Evolutionary conservation across 768 basidiomycete species (phyloP).

Genomic region (Lactarius indigo): DNA sequence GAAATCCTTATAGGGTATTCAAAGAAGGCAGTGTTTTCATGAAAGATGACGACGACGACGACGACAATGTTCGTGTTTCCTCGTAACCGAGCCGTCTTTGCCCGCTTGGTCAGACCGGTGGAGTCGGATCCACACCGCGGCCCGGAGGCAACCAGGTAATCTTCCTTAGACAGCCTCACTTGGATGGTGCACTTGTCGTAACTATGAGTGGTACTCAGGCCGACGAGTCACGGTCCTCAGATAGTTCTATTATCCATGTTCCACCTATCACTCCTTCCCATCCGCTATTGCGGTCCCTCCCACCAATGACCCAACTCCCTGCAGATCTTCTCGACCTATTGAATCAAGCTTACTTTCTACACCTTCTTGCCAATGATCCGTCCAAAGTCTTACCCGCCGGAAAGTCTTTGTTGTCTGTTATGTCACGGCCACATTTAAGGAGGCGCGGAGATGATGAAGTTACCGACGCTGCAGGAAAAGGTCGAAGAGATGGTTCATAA

Average conservation of each 20-base stretch:
- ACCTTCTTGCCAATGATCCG: constrained; percentile 63
- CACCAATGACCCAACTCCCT: constrained; percentile 39
- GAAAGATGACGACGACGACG: neutral
- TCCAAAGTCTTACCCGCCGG: constrained; percentile 60
- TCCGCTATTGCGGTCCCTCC: constrained; percentile 27
- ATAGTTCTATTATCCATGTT: constrained; percentile 2
- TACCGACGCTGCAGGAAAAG: constrained; percentile 43
- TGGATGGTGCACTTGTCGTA: neutral
- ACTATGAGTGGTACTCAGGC: neutral
- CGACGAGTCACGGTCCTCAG: neutral
- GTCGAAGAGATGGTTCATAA: constrained; percentile 49
- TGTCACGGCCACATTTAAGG: constrained; percentile 35
- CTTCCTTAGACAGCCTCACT: too few relatives aligned
- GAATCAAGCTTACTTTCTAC: constrained; percentile 62
- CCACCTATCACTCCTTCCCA: constrained; percentile 14
- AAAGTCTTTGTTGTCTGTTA: constrained; percentile 67
- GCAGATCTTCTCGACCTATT: constrained; percentile 52
- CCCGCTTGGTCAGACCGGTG: neutral
- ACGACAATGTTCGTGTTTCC: neutral
- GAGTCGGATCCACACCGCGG: neutral
- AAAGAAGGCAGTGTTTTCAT: neutral
- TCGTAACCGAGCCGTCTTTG: neutral
- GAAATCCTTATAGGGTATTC: neutral
- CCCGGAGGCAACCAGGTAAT: neutral
- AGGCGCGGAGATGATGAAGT: constrained; percentile 24